Evolutionary conservation across 2,329 filamentous ascomycete genomes (phyloP).

Genomic region (Phyllosticta citriasiana): DNA sequence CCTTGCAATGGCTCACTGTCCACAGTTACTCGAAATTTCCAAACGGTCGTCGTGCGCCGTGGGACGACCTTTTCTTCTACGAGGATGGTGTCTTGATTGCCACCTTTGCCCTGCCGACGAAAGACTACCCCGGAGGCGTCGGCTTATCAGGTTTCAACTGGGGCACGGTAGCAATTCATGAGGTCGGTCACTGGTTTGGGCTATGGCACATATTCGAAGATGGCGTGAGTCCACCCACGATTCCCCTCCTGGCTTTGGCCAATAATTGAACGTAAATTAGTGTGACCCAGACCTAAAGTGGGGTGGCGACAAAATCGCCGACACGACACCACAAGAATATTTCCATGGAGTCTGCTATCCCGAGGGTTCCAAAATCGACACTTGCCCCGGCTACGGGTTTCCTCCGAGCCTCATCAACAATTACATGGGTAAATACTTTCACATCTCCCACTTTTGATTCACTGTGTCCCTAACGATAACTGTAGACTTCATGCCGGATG

Average conservation of each 20-base stretch:
- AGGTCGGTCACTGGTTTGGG: conserved; percentile 26
- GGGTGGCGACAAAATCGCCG: conserved; percentile 18
- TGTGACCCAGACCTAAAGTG: conserved; percentile 12
- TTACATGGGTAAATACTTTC: no score
- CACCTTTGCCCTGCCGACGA: not conserved
- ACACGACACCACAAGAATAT: conserved; percentile 19
- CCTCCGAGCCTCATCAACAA: no score
- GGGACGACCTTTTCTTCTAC: not conserved
- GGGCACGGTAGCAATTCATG: conserved; percentile 21
- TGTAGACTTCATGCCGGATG: no score
- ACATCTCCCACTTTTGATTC: no score
- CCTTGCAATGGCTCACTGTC: not conserved
- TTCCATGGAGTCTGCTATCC: no score
- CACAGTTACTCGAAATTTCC: not conserved
- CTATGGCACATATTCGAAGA: conserved; percentile 23
- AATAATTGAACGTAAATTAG: no score
- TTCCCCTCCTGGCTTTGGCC: no score
- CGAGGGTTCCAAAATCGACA: no score
- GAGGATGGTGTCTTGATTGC: not conserved
- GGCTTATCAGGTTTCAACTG: not conserved
- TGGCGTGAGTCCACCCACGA: not conserved
- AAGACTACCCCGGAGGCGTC: not conserved
- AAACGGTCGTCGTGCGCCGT: not conserved
- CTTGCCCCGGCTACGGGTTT: no score
- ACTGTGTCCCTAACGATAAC: no score